Conservation (phyloP, 1,284 basidiomycete genomes). For the Pascua guehoae region DNA sequence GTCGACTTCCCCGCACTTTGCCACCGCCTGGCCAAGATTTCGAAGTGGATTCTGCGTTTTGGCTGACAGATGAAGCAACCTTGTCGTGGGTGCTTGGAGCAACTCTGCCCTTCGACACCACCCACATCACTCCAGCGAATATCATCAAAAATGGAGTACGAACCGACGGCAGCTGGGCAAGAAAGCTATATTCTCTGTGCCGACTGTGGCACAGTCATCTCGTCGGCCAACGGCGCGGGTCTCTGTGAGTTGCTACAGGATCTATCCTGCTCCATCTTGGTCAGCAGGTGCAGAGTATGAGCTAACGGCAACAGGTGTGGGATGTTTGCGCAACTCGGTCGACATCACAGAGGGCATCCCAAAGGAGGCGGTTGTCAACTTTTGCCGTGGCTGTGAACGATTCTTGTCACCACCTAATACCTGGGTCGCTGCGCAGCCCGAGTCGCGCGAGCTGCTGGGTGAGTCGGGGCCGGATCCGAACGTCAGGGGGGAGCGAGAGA, state of each 20-base stretch:
- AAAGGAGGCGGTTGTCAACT: conserved; percentile 92
- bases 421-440: conserved; percentile 83
- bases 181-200: conserved; percentile 50
- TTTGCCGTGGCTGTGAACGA: conserved; percentile 93
- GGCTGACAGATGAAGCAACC: not conserved
- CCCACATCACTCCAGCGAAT: not conserved
- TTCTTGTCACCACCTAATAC: conserved; percentile 86
- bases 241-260: conserved; percentile 68
- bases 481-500: not conserved
- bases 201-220: conserved; percentile 77
- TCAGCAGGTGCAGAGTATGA: conserved; percentile 27
- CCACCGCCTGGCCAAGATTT: conserved; percentile 3
- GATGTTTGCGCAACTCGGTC: conserved; percentile 57
- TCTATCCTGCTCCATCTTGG: conserved; percentile 54
- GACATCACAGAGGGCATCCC: conserved; percentile 98
- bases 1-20: not conserved
- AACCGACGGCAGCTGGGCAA: conserved; percentile 39
- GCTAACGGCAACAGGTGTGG: conserved; percentile 27
- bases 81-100: not conserved
- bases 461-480: conserved; percentile 19
- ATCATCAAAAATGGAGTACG: conserved; percentile 39
- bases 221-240: conserved; percentile 80
- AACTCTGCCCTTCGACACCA: not conserved
- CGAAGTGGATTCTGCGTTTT: not conserved
- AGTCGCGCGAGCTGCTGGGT: conserved; percentile 84